Conservation (phyloP, 139 green algal species). For the Micractinium conductrix region DNA sequence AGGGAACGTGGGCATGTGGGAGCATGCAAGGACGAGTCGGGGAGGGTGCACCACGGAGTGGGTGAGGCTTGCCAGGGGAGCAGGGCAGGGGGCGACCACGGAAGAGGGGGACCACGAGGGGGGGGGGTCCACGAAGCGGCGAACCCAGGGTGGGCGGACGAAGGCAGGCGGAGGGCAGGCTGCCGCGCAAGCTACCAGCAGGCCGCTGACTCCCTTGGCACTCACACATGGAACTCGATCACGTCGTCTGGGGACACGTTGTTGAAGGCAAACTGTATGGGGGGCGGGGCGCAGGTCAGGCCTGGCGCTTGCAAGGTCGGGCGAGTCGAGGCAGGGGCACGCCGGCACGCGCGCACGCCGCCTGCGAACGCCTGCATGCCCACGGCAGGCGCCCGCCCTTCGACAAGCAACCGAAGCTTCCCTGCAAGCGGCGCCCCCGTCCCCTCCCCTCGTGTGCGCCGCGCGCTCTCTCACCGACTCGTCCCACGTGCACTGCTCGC, state of each 20-base stretch:
- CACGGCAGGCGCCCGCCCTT: too few species aligned
- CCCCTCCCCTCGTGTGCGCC: too few species aligned
- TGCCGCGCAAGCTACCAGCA: neutral
- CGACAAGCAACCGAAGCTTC: too few species aligned
- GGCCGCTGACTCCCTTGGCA: neutral
- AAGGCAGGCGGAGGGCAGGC: neutral
- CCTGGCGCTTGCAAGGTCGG: neutral
- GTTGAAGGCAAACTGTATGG: slow-evolving; percentile 45
- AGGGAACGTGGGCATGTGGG: neutral
- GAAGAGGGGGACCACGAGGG: neutral
- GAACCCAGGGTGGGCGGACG: neutral
- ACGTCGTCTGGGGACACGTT: slow-evolving; percentile 41
- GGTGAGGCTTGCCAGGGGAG: neutral
- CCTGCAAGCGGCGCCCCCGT: too few species aligned
- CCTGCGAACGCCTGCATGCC: too few species aligned
- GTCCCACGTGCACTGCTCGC: slow-evolving; percentile 34
- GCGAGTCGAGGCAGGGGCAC: too few species aligned
- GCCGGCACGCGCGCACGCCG: too few species aligned
- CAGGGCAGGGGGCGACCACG: neutral
- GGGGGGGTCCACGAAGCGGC: too few species aligned
- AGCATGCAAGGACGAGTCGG: neutral
- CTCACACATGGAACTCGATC: slow-evolving; percentile 39
- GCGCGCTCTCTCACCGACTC: slow-evolving; percentile 25
- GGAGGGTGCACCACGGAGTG: neutral
- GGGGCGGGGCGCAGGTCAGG: neutral